Evolutionary conservation across 371 early-diverging fungal genomes (phyloP).

Genomic region (Lichtheimia hyalospora): DNA sequence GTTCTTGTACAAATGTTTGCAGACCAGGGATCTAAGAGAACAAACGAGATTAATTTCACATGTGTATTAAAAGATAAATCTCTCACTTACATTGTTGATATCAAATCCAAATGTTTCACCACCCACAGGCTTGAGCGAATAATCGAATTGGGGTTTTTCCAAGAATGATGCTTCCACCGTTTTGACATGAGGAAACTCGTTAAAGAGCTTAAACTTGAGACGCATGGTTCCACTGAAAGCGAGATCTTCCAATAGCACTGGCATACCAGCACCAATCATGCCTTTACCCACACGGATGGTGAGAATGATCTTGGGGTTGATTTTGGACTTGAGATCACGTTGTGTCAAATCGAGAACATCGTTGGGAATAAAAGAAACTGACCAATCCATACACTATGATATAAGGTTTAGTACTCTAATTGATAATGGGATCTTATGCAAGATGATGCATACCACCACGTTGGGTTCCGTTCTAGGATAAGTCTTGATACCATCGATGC

Average conservation of each 20-base stretch:
- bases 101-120: constrained; percentile 87
- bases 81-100: constrained; percentile 68
- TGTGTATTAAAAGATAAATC: too few species aligned
- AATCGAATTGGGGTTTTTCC: constrained; percentile 90
- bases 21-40: constrained; percentile 76
- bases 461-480: constrained; percentile 85
- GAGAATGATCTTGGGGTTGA: constrained; percentile 93
- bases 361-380: constrained; percentile 85
- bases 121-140: constrained; percentile 93
- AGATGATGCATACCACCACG: constrained; percentile 65
- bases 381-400: constrained; percentile 85
- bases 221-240: constrained; percentile 85
- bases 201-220: constrained; percentile 82
- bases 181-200: constrained; percentile 90
- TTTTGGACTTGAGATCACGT: constrained; percentile 64
- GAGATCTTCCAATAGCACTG: constrained; percentile 91
- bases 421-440: not conserved
- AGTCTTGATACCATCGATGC: constrained; percentile 87
- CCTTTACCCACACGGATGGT: constrained; percentile 91
- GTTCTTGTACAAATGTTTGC: constrained; percentile 77
- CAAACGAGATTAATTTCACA: too few species aligned
- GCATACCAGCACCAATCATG: constrained; percentile 87
- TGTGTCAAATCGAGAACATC: constrained; percentile 73
- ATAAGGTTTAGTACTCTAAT: too few species aligned
- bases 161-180: constrained; percentile 88